Percentiles rank a stretch among this genome's conserved stretches.
Conservation (phyloP, 495 filamentous ascomycete species). For the Xanthoparmelia taractica region DNA sequence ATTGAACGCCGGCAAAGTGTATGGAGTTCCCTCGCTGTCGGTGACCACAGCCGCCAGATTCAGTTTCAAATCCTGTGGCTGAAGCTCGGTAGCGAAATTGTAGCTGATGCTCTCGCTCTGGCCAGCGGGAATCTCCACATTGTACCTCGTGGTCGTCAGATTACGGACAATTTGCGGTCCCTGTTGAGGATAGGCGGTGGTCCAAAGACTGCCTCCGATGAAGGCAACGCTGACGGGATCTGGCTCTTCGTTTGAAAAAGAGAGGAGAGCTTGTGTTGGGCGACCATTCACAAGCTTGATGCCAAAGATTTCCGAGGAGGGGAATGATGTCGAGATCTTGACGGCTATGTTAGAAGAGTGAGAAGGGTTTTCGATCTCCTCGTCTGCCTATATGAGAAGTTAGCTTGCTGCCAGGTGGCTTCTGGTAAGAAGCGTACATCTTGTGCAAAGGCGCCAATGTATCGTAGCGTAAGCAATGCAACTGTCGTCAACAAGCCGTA, state of each 20-base stretch:
- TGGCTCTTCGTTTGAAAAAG: conserved; percentile 76
- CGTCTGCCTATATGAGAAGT: neutral
- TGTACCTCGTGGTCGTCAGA: conserved; percentile 68
- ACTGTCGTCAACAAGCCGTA: conserved; percentile 2
- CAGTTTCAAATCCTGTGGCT: conserved; percentile 79
- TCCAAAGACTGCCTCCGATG: conserved; percentile 69
- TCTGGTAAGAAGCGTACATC: conserved; percentile 18
- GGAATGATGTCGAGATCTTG: conserved; percentile 70
- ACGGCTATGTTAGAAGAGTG: conserved; percentile 57
- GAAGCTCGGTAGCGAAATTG: conserved; percentile 83
- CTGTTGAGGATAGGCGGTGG: conserved; percentile 45
- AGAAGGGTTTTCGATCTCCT: neutral
- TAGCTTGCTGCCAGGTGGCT: neutral
- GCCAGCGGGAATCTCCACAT: conserved; percentile 68
- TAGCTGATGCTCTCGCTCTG: conserved; percentile 69
- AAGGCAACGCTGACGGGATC: conserved; percentile 66
- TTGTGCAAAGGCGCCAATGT: conserved; percentile 45
- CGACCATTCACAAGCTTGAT: conserved; percentile 92
- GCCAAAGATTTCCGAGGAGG: conserved; percentile 83
- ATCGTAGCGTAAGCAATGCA: conserved; percentile 58
- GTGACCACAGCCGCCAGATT: conserved; percentile 67
- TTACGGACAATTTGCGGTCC: conserved; percentile 63
- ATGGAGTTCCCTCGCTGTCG: conserved; percentile 56
- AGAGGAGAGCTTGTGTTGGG: conserved; percentile 73
- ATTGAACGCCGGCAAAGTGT: conserved; percentile 75